Base-by-base conservation (phyloP, 352 stramenopile genomes). In the Detonula confervacea region DNA sequence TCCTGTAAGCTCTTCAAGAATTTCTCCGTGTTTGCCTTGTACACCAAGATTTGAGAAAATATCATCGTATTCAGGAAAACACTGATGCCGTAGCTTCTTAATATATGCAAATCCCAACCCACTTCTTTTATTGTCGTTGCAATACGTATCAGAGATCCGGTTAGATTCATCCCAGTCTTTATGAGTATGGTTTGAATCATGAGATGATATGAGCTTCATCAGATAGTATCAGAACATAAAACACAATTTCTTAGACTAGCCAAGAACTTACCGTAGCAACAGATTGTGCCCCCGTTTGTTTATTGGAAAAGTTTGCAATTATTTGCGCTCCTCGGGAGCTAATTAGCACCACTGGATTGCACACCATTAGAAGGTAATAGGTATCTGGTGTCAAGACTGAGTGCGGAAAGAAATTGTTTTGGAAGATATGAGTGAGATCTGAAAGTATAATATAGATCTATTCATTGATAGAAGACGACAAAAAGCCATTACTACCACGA, bases 51-150 rank as follows among this genome's bases (percentile, higher is more conserved):
- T 55, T 93, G 88, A 1, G 73, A 25, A 44, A 91, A 79, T 52
- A 91, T 66, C 12, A 86, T 75, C 20, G 69, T 69, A 73, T 90
- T 93, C 37, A 91, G 57, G 0, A 54, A 35, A 47, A 80, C 69
- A 67, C 60, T 77, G 3, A 87, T 51, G 8, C 75, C 42, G 67
- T 88, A 91, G 20, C 76, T 67, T 33, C 71, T 44, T 11, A 93
- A 61, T 12, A 92, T 74, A 11, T 87, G 75, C 20, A 89, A 74
- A 37, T 93, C 86, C 46, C 66, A 87, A 11, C 88, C 88, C 35
- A 90, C 83, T 71, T 91, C 85, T 59, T 88, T 83, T 4, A 91
- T 83, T 20, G 88, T 93, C 18, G 88, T 93, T 6, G 71, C 57
- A 33, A 92, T 84, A 25, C 88, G 65, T 39, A 91, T 83, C 16